A percentile compares a stretch with the other conserved stretches of the same genome.
phyloP scores from a whole-genome alignment of 345 rosid species.

The Psidium guajava region DNA sequence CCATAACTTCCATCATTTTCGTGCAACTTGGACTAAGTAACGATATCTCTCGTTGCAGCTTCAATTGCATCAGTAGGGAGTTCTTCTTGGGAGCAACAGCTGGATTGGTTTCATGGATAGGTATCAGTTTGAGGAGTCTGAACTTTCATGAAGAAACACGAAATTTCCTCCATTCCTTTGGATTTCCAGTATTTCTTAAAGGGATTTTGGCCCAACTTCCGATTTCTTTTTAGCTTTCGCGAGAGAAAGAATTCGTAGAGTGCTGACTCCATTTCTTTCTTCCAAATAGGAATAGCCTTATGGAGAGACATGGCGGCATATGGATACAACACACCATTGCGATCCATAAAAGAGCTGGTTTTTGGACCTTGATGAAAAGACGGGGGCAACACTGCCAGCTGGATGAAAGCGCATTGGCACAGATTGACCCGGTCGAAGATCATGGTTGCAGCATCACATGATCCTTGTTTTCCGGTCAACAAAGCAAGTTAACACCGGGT shows the following conservation, averaged over 20 bases:
- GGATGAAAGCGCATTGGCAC: background rate
- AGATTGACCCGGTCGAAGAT: background rate
- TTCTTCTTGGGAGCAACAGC: conserved; percentile 61
- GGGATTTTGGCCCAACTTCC: background rate
- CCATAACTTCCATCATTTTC: background rate
- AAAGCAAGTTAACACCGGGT: background rate
- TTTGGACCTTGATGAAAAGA: conserved; percentile 28
- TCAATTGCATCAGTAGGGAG: conserved; percentile 45
- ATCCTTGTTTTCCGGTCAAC: background rate
- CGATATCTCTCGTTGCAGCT: conserved; percentile 23
- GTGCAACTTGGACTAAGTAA: background rate
- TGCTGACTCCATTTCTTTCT: conserved; percentile 18
- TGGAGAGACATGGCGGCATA: conserved; percentile 67
- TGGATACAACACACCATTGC: conserved; percentile 53
- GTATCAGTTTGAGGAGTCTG: conserved; percentile 11
- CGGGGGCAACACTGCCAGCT: background rate
- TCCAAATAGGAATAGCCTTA: conserved; percentile 25
- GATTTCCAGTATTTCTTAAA: background rate
- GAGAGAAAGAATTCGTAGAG: background rate
- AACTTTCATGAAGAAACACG: background rate
- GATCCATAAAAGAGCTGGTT: conserved; percentile 54
- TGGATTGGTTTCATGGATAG: conserved; percentile 75
- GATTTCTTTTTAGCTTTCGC: background rate
- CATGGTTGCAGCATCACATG: background rate
- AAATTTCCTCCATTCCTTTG: background rate